Evolutionary conservation across 2,329 filamentous ascomycete genomes (phyloP), one percentile per base, ranked within the genome.

Genomic region (Penicillium sp.): DNA sequence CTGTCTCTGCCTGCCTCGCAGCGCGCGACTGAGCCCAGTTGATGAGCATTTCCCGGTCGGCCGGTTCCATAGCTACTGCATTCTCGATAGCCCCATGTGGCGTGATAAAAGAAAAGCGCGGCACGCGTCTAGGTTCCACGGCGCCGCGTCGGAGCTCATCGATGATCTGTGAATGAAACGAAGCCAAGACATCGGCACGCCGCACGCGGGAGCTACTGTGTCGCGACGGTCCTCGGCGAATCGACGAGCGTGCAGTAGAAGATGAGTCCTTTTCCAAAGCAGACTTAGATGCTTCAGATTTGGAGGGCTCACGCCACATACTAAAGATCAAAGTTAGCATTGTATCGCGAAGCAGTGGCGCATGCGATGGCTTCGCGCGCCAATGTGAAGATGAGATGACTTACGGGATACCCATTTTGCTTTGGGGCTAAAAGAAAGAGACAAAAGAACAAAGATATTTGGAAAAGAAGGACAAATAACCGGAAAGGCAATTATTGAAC

Each of bases 301-400:
- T 70, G 35, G 73, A 70, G 45, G 77, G 77, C 61, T 77, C 75
- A 64, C 73, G 73, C 71, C 74, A 82, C 68, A 82, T 74, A 54
- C 76, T 77, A 56, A 45, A 55, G 15, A 38, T 48, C 17, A n/a
- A 33, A 39, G 57, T 64, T 48, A 65, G 57, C 59, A 49, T 54
- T 44, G 40, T 39, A 26, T 29, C 37, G 47, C 49, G 48, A 56
- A 43, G 32, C 43, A 47, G 53, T 55, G 51, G 52, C 52, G 53
- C 51, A 55, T 52, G 54, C 46, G 47, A 55, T 42, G 45, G 41
- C 9, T 12, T 42, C 31, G 31, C 48, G 53, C 41, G 40, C 41
- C 10, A 40, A 10, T 22, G 46, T 39, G 39, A 51, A 45, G 48
- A 41, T 37, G 48, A 35, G 50, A 43, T 55, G 58, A 71, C 68